Evolutionary conservation across 805 yeast species (phyloP).

Genomic region (Spathaspora sp.): DNA sequence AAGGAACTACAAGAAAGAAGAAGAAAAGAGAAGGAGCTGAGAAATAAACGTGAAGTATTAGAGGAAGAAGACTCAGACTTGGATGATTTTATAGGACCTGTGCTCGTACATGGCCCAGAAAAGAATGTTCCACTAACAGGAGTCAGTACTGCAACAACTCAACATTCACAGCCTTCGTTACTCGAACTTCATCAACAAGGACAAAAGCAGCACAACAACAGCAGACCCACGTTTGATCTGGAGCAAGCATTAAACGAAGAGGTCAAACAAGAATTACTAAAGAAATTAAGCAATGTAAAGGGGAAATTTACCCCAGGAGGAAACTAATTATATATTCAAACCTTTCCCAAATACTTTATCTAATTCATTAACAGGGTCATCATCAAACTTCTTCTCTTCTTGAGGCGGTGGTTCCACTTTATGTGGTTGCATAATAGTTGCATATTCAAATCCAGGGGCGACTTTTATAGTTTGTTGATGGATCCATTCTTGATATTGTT

Average conservation of each 20-base stretch:
- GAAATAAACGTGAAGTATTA: not conserved
- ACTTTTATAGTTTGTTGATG: conserved; percentile 25
- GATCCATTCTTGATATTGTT: conserved; percentile 27
- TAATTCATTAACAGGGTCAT: conserved; percentile 18
- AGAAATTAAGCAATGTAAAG: conserved; percentile 6
- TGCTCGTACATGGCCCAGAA: not conserved
- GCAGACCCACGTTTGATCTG: conserved; percentile 7
- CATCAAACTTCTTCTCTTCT: not conserved
- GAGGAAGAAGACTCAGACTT: conserved; percentile 1
- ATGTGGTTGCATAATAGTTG: conserved; percentile 28
- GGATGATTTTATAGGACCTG: conserved; percentile 5
- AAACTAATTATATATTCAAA: conserved; percentile 1
- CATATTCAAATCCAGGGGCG: conserved; percentile 39
- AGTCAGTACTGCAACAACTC: not conserved
- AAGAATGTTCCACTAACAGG: not conserved
- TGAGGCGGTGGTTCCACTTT: conserved; percentile 8
- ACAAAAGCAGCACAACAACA: not conserved
- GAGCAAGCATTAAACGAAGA: conserved; percentile 7
- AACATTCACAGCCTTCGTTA: not conserved
- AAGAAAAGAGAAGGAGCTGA: not conserved
- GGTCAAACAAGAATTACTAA: conserved; percentile 9
- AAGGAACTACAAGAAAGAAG: not conserved
- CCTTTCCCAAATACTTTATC: conserved; percentile 26
- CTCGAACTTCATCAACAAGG: conserved; percentile 4
- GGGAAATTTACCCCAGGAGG: conserved; percentile 5